Conservation (phyloP, 306 rosid species). For the Glycine latifolia region DNA sequence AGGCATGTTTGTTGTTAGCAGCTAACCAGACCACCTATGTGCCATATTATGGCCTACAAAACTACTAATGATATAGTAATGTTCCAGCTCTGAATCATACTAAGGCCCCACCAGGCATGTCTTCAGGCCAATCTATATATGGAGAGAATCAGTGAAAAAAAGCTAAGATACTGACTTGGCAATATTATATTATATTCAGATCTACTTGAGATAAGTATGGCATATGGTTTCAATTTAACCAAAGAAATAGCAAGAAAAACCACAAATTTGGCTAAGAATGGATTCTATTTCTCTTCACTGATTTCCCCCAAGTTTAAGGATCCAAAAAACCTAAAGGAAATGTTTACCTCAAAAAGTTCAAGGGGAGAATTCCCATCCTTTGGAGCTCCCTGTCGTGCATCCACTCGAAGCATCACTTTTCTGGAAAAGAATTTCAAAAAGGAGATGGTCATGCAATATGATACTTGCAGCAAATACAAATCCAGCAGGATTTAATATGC, state of each 20-base stretch:
- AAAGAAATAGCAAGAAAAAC: background rate
- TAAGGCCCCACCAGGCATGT: background rate
- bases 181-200: background rate
- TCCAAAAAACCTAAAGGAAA: slow-evolving; percentile 27
- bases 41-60: background rate
- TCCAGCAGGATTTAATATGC: slow-evolving; percentile 11
- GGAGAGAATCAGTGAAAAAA: slow-evolving; percentile 18
- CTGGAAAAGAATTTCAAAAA: slow-evolving; percentile 57
- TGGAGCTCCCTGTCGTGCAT: slow-evolving; percentile 95
- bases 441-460: slow-evolving; percentile 34
- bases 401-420: slow-evolving; percentile 91
- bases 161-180: slow-evolving; percentile 1
- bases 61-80: background rate
- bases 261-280: slow-evolving; percentile 2
- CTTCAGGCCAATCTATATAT: background rate
- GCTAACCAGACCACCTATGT: background rate
- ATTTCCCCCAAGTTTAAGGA: slow-evolving; percentile 20
- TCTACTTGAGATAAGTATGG: slow-evolving; percentile 12
- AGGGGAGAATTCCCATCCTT: slow-evolving; percentile 91
- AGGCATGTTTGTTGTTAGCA: background rate
- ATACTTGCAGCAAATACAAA: slow-evolving; percentile 24
- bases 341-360: slow-evolving; percentile 84
- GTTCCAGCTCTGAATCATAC: background rate
- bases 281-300: slow-evolving; percentile 18
- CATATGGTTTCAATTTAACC: slow-evolving; percentile 7